These are phyloP conservation scores for Stylosanthes scabra DNA, from an alignment of 331 rosid genomes.

Conservation along the genomic window DNA sequence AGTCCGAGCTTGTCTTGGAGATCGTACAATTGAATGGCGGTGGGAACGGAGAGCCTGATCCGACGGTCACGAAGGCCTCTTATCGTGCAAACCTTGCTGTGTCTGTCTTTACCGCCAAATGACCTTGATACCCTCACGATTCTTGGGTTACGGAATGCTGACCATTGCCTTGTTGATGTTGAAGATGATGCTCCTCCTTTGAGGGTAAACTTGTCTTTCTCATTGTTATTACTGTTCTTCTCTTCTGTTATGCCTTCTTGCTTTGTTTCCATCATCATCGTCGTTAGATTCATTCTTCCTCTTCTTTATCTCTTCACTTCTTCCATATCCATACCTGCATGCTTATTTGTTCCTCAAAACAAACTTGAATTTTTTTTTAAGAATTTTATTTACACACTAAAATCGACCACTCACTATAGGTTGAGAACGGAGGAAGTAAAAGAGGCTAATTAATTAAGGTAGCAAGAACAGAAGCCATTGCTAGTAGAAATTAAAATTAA, in stretches of 20 bases:
- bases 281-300: neutral
- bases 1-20: slow-evolving; percentile 86
- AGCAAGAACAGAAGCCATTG: too few relatives aligned
- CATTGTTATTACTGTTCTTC: neutral
- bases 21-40: slow-evolving; percentile 85
- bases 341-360: too few relatives aligned
- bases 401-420: too few relatives aligned
- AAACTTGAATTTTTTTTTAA: too few relatives aligned
- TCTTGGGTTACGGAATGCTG: slow-evolving; percentile 85
- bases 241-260: slow-evolving; percentile 41
- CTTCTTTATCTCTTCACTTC: too few relatives aligned
- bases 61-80: slow-evolving; percentile 92
- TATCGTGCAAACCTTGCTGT: slow-evolving; percentile 92
- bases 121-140: slow-evolving; percentile 84
- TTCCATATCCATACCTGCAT: too few relatives aligned
- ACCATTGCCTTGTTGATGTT: slow-evolving; percentile 75
- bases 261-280: slow-evolving; percentile 56
- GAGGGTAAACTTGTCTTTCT: slow-evolving; percentile 24
- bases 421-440: too few relatives aligned
- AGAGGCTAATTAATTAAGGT: too few relatives aligned
- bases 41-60: slow-evolving; percentile 87
- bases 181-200: slow-evolving; percentile 26
- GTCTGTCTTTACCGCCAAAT: slow-evolving; percentile 95
- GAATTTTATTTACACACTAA: too few relatives aligned
- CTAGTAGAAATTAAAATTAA: too few relatives aligned